A percentile compares a stretch with the other conserved stretches of the same genome.
phyloP scores from a whole-genome alignment of 164 flowering plant species.

The Malania oleifera region DNA sequence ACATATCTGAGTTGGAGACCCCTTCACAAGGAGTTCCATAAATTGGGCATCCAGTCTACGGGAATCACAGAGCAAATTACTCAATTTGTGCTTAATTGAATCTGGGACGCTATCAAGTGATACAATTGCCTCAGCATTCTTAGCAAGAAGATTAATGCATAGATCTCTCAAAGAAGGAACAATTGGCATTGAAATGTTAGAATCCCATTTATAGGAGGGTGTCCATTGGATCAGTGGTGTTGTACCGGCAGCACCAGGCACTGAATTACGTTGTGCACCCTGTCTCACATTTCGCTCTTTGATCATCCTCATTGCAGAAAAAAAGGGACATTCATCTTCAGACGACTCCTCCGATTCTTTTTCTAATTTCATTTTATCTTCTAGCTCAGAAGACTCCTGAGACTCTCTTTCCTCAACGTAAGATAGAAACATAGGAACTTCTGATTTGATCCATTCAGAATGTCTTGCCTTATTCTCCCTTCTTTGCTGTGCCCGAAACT shows the following conservation, averaged over 20 bases:
- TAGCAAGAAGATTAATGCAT: conserved; percentile 41
- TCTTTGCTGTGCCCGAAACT: not conserved
- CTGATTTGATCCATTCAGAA: not conserved
- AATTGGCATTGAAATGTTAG: not conserved
- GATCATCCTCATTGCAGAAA: conserved; percentile 18
- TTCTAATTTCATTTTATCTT: not conserved
- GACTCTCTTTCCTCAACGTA: too few relatives aligned
- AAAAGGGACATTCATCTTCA: conserved; percentile 27
- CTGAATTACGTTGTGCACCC: not conserved
- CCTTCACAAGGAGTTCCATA: too few relatives aligned
- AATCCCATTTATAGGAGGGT: conserved; percentile 8
- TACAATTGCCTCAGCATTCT: conserved; percentile 53
- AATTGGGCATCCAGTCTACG: too few relatives aligned
- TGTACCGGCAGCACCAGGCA: not conserved
- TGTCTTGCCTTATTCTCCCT: conserved; percentile 1
- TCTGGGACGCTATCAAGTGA: conserved; percentile 72
- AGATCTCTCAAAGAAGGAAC: conserved; percentile 57
- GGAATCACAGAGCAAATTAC: conserved; percentile 54
- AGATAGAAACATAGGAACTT: too few relatives aligned
- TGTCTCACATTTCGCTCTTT: conserved; percentile 9
- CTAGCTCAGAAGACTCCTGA: too few relatives aligned
- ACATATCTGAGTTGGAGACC: too few relatives aligned
- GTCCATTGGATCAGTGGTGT: conserved; percentile 14
- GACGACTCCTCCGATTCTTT: conserved; percentile 2
- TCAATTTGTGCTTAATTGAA: conserved; percentile 45